A percentile compares a stretch with the other conserved stretches of the same genome.
Conservation (phyloP, 2,329 filamentous ascomycete genomes). For the Aspergillus ibericus region DNA sequence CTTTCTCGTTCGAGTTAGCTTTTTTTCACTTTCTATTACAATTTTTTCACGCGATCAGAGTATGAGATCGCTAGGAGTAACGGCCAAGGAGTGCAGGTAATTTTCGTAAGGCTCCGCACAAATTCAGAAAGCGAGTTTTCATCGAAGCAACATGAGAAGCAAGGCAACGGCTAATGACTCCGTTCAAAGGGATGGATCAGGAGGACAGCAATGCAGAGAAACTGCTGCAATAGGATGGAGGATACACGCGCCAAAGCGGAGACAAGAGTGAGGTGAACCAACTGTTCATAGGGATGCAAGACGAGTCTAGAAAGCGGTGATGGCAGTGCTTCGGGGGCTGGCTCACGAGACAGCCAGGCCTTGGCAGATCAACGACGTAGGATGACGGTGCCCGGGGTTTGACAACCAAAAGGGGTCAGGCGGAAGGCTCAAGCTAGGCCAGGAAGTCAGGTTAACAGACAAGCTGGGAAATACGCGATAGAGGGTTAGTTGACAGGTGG, state of each 20-base stretch:
- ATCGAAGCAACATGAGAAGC: slow-evolving; percentile 10
- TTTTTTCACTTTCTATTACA: background rate
- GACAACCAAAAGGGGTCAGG: slow-evolving; percentile 17
- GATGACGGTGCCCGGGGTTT: slow-evolving; percentile 19
- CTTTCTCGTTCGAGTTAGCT: slow-evolving; percentile 1
- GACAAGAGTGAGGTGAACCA: slow-evolving; percentile 6
- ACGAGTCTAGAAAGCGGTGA: slow-evolving; percentile 17
- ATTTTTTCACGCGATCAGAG: background rate
- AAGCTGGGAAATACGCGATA: slow-evolving; percentile 4
- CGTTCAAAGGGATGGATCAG: slow-evolving; percentile 8
- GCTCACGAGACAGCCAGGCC: slow-evolving; percentile 22
- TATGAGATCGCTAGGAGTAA: slow-evolving; percentile 11
- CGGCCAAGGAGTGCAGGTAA: slow-evolving; percentile 1
- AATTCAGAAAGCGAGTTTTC: slow-evolving; percentile 1
- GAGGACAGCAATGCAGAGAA: background rate
- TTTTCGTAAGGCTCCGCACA: slow-evolving; percentile 12
- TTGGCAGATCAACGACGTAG: slow-evolving; percentile 18
- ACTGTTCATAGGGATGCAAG: background rate
- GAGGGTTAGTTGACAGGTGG: background rate
- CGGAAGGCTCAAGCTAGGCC: slow-evolving; percentile 4
- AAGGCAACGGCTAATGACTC: slow-evolving; percentile 2
- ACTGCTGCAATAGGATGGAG: slow-evolving; percentile 9
- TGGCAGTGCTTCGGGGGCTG: slow-evolving; percentile 9
- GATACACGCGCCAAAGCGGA: slow-evolving; percentile 7
- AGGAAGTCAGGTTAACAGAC: slow-evolving; percentile 6